These are phyloP conservation scores for Capsella bursapastoris DNA, from an alignment of 345 rosid genomes.

Conservation along the genomic window DNA sequence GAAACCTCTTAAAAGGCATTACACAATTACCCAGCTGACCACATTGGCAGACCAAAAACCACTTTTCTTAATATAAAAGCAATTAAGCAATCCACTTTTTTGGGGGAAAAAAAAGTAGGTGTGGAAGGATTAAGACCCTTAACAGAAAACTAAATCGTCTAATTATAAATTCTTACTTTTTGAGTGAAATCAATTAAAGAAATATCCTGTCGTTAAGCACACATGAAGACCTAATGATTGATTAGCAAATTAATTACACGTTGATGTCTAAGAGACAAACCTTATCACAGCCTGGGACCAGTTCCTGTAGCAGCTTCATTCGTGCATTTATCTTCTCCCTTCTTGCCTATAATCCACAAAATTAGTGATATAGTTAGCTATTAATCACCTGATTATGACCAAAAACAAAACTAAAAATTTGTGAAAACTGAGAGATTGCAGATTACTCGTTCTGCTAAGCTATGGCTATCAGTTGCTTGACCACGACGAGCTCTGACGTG, in stretches of 20 bases:
- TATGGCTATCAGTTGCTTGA: slow-evolving; percentile 83
- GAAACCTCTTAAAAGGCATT: slow-evolving; percentile 26
- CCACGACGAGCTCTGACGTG: slow-evolving; percentile 85
- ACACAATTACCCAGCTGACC: slow-evolving; percentile 37
- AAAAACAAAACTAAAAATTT: not conserved
- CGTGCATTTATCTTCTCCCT: slow-evolving; percentile 79
- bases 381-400: slow-evolving; percentile 33
- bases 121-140: slow-evolving; percentile 27
- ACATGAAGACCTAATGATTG: slow-evolving; percentile 53
- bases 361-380: slow-evolving; percentile 24
- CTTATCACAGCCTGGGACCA: slow-evolving; percentile 92
- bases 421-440: slow-evolving; percentile 2
- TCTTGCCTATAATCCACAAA: slow-evolving; percentile 56
- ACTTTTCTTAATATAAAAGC: slow-evolving; percentile 39
- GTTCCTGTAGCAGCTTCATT: slow-evolving; percentile 79
- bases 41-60: slow-evolving; percentile 35
- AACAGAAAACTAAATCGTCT: slow-evolving; percentile 19
- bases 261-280: slow-evolving; percentile 47
- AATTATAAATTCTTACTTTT: slow-evolving; percentile 30
- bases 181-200: slow-evolving; percentile 37
- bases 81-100: slow-evolving; percentile 38
- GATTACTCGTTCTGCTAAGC: slow-evolving; percentile 78
- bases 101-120: slow-evolving; percentile 7
- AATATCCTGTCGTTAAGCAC: slow-evolving; percentile 39
- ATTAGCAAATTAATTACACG: slow-evolving; percentile 46